Base-by-base conservation (phyloP, 768 basidiomycete genomes). In the Cystofilobasidium bisporidii region DNA sequence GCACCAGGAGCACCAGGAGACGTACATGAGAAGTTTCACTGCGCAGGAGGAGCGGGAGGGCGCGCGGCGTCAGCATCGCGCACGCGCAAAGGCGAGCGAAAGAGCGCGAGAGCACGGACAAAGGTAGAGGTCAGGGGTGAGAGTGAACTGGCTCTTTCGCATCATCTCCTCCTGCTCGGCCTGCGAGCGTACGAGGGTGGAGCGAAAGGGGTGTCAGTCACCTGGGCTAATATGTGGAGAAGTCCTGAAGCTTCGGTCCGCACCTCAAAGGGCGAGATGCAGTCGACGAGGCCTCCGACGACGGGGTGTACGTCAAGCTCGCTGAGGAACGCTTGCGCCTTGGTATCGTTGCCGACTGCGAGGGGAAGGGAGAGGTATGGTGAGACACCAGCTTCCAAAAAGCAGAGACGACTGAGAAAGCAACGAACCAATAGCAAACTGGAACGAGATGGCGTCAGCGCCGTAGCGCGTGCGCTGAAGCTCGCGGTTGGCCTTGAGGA, bases 231-330 rank as follows among this genome's bases (percentile, higher is more conserved):
- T n/a, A n/a, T n/a, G n/a, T n/a, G n/a, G n/a, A n/a, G n/a, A n/a
- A n/a, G n/a, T n/a, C n/a, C n/a, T n/a, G n/a, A n/a, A n/a, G n/a
- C n/a, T n/a, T n/a, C n/a, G n/a, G n/a, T n/a, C n/a, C 2, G 9
- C 20, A 55, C 36, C 57, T 69, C 67, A 38, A 73, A 77, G 64
- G 71, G 71, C 17, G 71, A 73, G 14, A 75, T 77, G 53, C 73
- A 75, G 69, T 79, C 79, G 62, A 79, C 74, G n/a, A 79, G 65
- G 22, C 70, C 72, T 26, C 79, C 79, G 30, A 79, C 72, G 26
- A 69, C 48, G 3, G 76, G 76, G 70, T 79, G 73, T 60, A 73
- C 75, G 65, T 79, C 79, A 22, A 69, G 61, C 57, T 69, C 63
- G 28, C 20, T 76, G 43, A 79, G 72, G 76, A 77, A 78, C 5